Conservation (phyloP, 1,139 yeast species). For the Zhuliangozyma blackwelliae region DNA sequence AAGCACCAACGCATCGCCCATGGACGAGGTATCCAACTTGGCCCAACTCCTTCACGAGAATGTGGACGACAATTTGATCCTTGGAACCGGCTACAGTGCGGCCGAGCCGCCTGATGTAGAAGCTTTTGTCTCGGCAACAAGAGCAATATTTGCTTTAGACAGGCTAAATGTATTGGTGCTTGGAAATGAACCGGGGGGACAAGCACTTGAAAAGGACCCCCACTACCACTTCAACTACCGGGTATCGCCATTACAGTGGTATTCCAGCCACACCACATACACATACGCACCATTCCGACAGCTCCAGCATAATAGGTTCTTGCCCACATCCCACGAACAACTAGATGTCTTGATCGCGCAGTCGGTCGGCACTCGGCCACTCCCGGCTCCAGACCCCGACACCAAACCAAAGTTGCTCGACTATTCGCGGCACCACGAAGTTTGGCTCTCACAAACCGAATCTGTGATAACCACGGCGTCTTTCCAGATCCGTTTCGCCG, state of each 20-base stretch:
- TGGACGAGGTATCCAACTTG: slow-evolving; percentile 42
- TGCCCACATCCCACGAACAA: slow-evolving; percentile 5
- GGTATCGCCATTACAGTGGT: slow-evolving; percentile 1
- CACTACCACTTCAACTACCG: slow-evolving; percentile 18
- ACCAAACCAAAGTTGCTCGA: slow-evolving; percentile 14
- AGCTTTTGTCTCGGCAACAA: slow-evolving; percentile 4
- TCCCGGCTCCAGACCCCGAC: background rate
- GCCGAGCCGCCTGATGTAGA: slow-evolving; percentile 3
- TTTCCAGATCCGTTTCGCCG: slow-evolving; percentile 35
- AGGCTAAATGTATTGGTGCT: slow-evolving; percentile 8
- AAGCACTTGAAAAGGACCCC: slow-evolving; percentile 10
- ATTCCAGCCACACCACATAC: too few relatives aligned
- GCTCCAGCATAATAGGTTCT: slow-evolving; percentile 4
- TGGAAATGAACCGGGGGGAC: slow-evolving; percentile 3
- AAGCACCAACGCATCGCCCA: slow-evolving; percentile 26
- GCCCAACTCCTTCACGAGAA: slow-evolving; percentile 29
- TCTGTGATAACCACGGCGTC: slow-evolving; percentile 34
- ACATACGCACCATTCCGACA: too few relatives aligned
- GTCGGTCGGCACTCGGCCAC: slow-evolving; percentile 1
- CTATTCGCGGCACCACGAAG: slow-evolving; percentile 26
- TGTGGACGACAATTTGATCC: too few relatives aligned
- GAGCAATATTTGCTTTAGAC: slow-evolving; percentile 4
- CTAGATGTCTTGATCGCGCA: slow-evolving; percentile 8
- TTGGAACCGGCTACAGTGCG: slow-evolving; percentile 23
- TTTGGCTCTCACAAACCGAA: slow-evolving; percentile 38